Base-by-base conservation (phyloP, 2,329 filamentous ascomycete species). In the Stagonosporopsis vannaccii region DNA sequence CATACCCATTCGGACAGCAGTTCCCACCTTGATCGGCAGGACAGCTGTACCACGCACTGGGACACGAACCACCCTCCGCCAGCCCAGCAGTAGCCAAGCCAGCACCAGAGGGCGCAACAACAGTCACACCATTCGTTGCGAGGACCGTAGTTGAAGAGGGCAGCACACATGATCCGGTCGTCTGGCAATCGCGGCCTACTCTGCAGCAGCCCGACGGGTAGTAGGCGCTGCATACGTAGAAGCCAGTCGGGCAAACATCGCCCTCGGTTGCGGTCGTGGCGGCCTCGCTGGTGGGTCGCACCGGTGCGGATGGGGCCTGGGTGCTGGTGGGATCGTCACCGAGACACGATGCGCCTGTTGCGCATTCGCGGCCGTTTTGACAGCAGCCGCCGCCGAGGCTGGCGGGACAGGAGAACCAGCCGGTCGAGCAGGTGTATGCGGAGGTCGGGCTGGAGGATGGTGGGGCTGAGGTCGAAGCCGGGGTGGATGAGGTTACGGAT, bases 191-290 rank as follows among this genome's bases (percentile, higher is more conserved):
- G 19, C 93, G 86, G 2, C 92, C 93, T 0, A 91, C 92, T 54
- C 90, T 90, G 78, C 94, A 98, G 79, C 94, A 98, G 19, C 92
- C 92, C 13, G 90, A 92, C 2, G 84, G 80, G 56, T 93, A 91
- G 57, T 87, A 87, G 2, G 94, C 94, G 2, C 88, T 85, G 76
- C 94, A 98, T 46, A 91, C 89, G 75, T 98, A 98, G 80, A 93
- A 98, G 2, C 93, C 93, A 0, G 89, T 93, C 0, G 94, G 94
- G 67, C 94, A 98, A 66, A 83, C 69, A 19, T 63, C 61, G 2
- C 63, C 60, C n/a, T 54, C 50, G 96, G 49, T 97, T 80, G 92
- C 91, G 67, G 65, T 1, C 15, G 79, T 71, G 12, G 80, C 74
- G 25, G 77, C 65, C 20, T 75, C 73, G 58, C 75, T 77, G 1